Evolutionary conservation across 2,329 filamentous ascomycete genomes (phyloP).

Genomic region (Paraphoma chrysanthemicola): DNA sequence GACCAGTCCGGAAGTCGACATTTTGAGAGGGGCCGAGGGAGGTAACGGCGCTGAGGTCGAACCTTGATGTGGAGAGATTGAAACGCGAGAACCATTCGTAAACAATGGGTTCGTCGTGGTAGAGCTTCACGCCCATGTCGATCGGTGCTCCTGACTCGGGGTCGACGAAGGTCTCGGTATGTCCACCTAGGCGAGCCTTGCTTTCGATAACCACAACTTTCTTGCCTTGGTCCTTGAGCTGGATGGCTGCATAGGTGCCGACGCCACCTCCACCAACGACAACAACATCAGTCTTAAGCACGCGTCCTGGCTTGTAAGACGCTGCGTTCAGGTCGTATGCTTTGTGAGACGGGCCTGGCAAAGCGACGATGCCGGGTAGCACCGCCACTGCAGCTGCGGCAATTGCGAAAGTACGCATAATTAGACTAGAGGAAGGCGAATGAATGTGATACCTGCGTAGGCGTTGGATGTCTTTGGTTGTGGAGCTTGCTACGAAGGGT

Average conservation of each 20-base stretch:
- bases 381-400: neutral
- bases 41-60: neutral
- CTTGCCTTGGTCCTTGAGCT: constrained; percentile 47
- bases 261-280: constrained; percentile 53
- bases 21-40: neutral
- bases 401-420: neutral
- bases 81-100: constrained; percentile 22
- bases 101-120: constrained; percentile 50
- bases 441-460: neutral
- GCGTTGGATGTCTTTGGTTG: neutral
- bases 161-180: constrained; percentile 57
- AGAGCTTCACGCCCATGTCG: constrained; percentile 49
- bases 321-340: neutral
- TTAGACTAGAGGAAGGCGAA: neutral
- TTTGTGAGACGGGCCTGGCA: neutral
- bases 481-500: too few relatives aligned
- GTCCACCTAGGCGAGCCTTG: constrained; percentile 53
- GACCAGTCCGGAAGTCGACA: constrained; percentile 43
- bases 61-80: constrained; percentile 8
- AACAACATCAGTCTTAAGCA: constrained; percentile 31
- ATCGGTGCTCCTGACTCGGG: constrained; percentile 31
- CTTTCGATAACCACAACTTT: constrained; percentile 51
- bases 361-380: neutral
- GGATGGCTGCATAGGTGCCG: constrained; percentile 52
- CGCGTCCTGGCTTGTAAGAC: neutral